A percentile compares a stretch with the other conserved stretches of the same genome.
phyloP scores from a whole-genome alignment of 1,284 basidiomycete species.

The Phylloboletellus chloephorus region DNA sequence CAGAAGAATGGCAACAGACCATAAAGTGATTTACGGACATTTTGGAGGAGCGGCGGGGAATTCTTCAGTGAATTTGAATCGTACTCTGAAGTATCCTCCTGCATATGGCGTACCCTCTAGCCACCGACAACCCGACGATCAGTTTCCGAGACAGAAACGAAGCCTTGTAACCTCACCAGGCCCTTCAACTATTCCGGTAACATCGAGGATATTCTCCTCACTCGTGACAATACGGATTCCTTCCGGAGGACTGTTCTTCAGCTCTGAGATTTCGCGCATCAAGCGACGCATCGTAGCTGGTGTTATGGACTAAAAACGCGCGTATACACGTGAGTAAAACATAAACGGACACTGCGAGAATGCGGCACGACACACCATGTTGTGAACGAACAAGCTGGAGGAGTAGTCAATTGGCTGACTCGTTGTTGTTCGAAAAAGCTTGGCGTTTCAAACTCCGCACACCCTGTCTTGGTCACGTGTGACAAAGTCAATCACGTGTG shows the following conservation, averaged over 20 bases:
- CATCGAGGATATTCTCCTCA: constrained; percentile 81
- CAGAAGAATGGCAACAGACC: constrained; percentile 2
- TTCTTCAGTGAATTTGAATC: constrained; percentile 84
- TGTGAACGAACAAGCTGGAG: constrained; percentile 9
- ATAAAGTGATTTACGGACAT: constrained; percentile 51
- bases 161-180: constrained; percentile 50
- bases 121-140: constrained; percentile 11
- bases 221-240: constrained; percentile 80
- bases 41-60: constrained; percentile 89
- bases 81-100: constrained; percentile 85
- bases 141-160: constrained; percentile 14
- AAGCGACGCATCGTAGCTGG: constrained; percentile 66
- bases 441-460: constrained; percentile 25
- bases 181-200: constrained; percentile 74
- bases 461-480: constrained; percentile 24
- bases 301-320: constrained; percentile 36
- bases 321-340: background rate
- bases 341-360: background rate
- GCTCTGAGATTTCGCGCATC: constrained; percentile 77
- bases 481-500: constrained; percentile 28
- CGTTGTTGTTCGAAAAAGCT: constrained; percentile 25
- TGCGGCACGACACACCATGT: constrained; percentile 23
- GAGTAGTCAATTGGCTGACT: constrained; percentile 16
- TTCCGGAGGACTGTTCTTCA: constrained; percentile 78
- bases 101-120: constrained; percentile 87